Evolutionary conservation across 129 eudicot species (phyloP), one percentile per base, ranked within the genome.

Genomic region (Sambucus nigra): DNA sequence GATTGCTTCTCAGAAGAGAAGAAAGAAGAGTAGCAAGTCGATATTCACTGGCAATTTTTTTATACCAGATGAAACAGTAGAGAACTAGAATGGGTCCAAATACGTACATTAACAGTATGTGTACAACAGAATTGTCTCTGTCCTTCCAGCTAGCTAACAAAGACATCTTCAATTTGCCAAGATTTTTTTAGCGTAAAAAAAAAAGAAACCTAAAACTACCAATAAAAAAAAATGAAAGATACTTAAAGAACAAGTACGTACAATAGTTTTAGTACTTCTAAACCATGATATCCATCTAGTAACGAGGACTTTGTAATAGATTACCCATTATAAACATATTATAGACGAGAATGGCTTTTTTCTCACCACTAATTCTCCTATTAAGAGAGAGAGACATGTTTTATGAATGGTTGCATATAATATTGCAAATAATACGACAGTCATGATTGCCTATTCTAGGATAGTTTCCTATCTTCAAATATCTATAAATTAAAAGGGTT

Each of bases 81-180:
- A 48, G 15, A 50, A n/a, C 8, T 18, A 48, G 46, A 20, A 22
- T 5, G 13, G 16, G 38, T n/a, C n/a, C 17, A 20, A 17, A 32
- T 17, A 16, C 21, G 7, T 21, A 31, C 39, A 10, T n/a, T 20
- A 16, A 32, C 27, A 19, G 44, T 11, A 31, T 9, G 25, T 31
- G 9, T 55, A 33, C 45, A 56, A 61, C 67, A 61, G 35, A 49
- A 40, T 31, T 57, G 66, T 42, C 73, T 17, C 10, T 25, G 39
- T 63, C 45, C 15, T 24, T 41, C 60, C 51, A 64, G 31, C 32
- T 19, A 27, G 40, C 19, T 41, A 49, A 48, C 54, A 47, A 32
- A 21, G 48, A 47, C 33, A 4, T 61, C 55, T 11, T 17, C 1
- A 23, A 29, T n/a, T n/a, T n/a, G n/a, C n/a, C n/a, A n/a, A n/a